These are phyloP conservation scores for Trapa incisa DNA, from an alignment of 345 rosid genomes.

Conservation along the genomic window DNA sequence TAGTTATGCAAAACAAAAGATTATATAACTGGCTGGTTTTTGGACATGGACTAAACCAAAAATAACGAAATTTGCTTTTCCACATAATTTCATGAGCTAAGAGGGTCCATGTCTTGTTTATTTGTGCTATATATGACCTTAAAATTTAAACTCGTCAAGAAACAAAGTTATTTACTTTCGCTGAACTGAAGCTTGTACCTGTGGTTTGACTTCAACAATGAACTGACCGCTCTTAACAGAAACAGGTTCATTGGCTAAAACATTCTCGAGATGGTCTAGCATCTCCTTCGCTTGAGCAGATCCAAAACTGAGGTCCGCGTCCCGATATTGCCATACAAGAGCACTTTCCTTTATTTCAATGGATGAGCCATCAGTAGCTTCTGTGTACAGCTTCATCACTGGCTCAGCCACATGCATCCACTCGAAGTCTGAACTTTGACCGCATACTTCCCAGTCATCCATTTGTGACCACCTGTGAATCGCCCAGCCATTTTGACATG, in stretches of 20 bases:
- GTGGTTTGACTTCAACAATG: conserved; percentile 57
- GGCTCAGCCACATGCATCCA: conserved; percentile 46
- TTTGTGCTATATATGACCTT: neutral
- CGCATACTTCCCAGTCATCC: conserved; percentile 26
- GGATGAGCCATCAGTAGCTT: conserved; percentile 49
- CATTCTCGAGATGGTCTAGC: conserved; percentile 52
- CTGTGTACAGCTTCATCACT: conserved; percentile 43
- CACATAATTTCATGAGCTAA: neutral
- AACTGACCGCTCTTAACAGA: conserved; percentile 45
- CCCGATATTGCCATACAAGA: conserved; percentile 45
- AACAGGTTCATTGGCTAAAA: conserved; percentile 48
- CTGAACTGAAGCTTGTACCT: conserved; percentile 18
- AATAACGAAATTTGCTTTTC: neutral
- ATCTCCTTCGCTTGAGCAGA: conserved; percentile 52
- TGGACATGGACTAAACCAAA: neutral
- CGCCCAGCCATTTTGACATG: neutral
- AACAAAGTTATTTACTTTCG: neutral
- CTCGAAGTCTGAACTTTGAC: conserved; percentile 32
- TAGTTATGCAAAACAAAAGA: neutral
- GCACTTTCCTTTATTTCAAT: conserved; percentile 50
- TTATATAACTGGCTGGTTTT: neutral
- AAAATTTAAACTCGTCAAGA: neutral
- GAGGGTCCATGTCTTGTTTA: neutral
- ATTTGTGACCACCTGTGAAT: conserved; percentile 17
- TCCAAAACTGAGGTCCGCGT: conserved; percentile 45